phyloP scores from a whole-genome alignment of 2,329 filamentous ascomycete species.

The Capronia americana region DNA sequence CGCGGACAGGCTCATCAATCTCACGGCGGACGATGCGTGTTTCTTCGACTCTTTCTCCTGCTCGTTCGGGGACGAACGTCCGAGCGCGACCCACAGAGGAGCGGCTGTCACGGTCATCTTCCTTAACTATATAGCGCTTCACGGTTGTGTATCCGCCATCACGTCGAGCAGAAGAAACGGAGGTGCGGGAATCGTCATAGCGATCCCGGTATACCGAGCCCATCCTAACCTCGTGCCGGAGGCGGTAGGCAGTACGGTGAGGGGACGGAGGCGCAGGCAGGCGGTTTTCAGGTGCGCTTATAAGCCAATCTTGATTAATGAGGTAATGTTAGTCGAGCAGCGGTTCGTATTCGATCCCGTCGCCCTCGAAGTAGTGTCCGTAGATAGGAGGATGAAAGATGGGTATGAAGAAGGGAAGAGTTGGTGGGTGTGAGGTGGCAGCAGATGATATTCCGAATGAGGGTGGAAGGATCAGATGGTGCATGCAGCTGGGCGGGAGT shows the following conservation, averaged over 20 bases:
- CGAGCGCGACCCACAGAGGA: slow-evolving; percentile 42
- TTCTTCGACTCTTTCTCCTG: slow-evolving; percentile 47
- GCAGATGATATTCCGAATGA: slow-evolving; percentile 21
- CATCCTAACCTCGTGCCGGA: slow-evolving; percentile 28
- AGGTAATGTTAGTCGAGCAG: background rate
- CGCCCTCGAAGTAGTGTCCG: background rate
- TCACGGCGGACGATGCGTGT: slow-evolving; percentile 56
- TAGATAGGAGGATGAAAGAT: slow-evolving; percentile 29
- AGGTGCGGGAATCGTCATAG: slow-evolving; percentile 49
- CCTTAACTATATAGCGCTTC: slow-evolving; percentile 62
- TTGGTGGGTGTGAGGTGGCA: slow-evolving; percentile 27
- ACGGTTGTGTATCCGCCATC: slow-evolving; percentile 60
- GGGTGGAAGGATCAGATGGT: slow-evolving; percentile 29
- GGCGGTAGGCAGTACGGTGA: background rate
- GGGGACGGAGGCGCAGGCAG: background rate
- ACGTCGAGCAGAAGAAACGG: slow-evolving; percentile 44
- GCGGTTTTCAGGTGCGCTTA: slow-evolving; percentile 5
- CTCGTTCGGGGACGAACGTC: slow-evolving; percentile 52
- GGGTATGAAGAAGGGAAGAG: slow-evolving; percentile 22
- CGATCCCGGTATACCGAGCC: slow-evolving; percentile 45
- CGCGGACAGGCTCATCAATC: slow-evolving; percentile 42
- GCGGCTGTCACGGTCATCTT: slow-evolving; percentile 47
- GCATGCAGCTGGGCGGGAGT: slow-evolving; percentile 15
- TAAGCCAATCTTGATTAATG: background rate
- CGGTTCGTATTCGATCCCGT: background rate